Percentiles rank a stretch among this genome's conserved stretches.
Conservation (phyloP, 2,329 filamentous ascomycete species). For the Xylariaceae sp. region DNA sequence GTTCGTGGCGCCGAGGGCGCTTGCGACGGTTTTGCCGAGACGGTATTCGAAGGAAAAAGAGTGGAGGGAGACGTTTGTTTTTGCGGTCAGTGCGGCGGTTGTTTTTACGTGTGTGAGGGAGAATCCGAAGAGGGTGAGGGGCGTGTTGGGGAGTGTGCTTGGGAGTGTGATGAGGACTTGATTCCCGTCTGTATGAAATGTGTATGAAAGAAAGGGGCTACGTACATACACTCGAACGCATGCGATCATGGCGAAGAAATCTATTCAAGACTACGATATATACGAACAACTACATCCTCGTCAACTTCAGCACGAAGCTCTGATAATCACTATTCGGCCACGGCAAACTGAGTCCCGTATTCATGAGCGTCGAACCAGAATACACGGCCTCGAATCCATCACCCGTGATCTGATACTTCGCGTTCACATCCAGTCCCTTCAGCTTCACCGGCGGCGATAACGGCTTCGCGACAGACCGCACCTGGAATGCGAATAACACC, state of each 20-base stretch:
- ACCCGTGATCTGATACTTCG: constrained; percentile 46
- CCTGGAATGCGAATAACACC: constrained; percentile 57
- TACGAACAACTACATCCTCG: constrained; percentile 41
- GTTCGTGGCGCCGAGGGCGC: constrained; percentile 74
- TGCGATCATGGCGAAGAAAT: not conserved
- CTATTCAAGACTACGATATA: not conserved
- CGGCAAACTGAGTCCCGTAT: constrained; percentile 50
- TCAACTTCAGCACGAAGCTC: constrained; percentile 52
- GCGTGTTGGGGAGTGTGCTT: constrained; percentile 61
- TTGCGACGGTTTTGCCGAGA: constrained; percentile 68
- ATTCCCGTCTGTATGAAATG: not conserved
- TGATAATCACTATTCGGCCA: constrained; percentile 47
- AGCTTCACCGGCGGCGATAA: constrained; percentile 47
- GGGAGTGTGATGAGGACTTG: constrained; percentile 41
- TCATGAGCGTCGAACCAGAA: constrained; percentile 58
- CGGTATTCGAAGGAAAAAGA: constrained; percentile 58
- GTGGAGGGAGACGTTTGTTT: constrained; percentile 62
- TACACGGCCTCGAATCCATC: constrained; percentile 39
- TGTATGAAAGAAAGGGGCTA: too few species aligned
- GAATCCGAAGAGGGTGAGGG: constrained; percentile 57
- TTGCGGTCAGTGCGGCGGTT: constrained; percentile 62
- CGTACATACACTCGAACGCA: too few species aligned
- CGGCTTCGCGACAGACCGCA: constrained; percentile 49
- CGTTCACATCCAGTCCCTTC: constrained; percentile 50
- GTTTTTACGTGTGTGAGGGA: constrained; percentile 64